Percentiles rank a stretch among this genome's conserved stretches.
These are phyloP conservation scores for Cicer arietinum DNA, from an alignment of 306 rosid genomes.

Conservation along the genomic window DNA sequence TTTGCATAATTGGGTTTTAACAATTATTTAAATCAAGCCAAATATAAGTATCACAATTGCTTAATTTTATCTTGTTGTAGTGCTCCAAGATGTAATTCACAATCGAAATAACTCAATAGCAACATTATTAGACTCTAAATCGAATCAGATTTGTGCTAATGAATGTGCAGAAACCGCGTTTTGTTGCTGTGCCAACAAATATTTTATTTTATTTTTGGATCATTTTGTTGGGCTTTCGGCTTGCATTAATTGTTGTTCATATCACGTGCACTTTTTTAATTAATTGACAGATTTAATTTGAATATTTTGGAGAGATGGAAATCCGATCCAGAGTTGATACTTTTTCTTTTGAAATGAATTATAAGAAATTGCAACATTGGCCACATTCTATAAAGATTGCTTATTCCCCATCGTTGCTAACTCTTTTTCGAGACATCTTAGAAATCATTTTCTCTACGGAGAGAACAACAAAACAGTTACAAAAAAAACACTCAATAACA, in stretches of 20 bases:
- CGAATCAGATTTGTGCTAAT: slow-evolving; percentile 31
- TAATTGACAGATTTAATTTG: not conserved
- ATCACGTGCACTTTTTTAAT: slow-evolving; percentile 51
- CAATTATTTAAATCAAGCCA: not conserved
- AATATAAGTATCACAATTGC: not conserved
- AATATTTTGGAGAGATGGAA: not conserved
- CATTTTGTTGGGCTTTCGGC: slow-evolving; percentile 29
- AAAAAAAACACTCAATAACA: too few relatives aligned
- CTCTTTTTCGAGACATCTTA: too few relatives aligned
- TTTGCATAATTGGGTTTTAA: not conserved
- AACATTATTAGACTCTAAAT: slow-evolving; percentile 27
- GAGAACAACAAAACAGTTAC: too few relatives aligned
- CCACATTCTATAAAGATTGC: too few relatives aligned
- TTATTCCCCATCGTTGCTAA: too few relatives aligned
- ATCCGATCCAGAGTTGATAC: not conserved
- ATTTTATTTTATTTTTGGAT: slow-evolving; percentile 1
- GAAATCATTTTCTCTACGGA: too few relatives aligned
- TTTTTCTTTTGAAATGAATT: too few relatives aligned
- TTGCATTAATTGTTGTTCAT: slow-evolving; percentile 28
- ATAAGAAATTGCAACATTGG: too few relatives aligned
- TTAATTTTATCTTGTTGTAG: not conserved
- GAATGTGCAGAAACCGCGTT: slow-evolving; percentile 59
- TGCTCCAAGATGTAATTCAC: not conserved
- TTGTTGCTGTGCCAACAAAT: slow-evolving; percentile 43
- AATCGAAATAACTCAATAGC: slow-evolving; percentile 34